Evolutionary conservation across 306 rosid genomes (phyloP), one percentile per base, ranked within the genome.

Genomic region (Malus orientalis): DNA sequence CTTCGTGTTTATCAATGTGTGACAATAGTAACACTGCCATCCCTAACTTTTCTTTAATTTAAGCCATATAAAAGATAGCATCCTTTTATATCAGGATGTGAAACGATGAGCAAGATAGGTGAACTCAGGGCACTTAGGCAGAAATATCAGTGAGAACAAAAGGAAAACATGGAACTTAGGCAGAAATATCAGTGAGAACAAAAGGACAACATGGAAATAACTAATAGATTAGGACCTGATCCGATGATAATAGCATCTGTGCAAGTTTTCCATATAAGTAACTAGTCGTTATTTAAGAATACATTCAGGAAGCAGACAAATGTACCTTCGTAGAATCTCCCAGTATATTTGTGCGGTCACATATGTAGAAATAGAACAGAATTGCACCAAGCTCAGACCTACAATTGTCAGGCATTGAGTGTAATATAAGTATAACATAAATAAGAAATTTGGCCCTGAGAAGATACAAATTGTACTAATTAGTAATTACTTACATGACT

Each of bases 381-480:
- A 92, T 89, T 73, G 89, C 81, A 78, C 99, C 99, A 84, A 96
- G 76, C 82, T 96, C 99, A 53, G 97, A 82, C 90, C 98, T 92
- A 47, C 61, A 85, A 7, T 74, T 20, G 61, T 74, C 64, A 68
- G 61, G 74, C 72, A 68, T 66, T 54, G 61, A 49, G 74, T 47
- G 75, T 58, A 67, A 47, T 77, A 81, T 73, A 40, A 74, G 59
- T 20, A 45, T 13, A 71, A n/a, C 61, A 64, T 80, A 36, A 49
- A 74, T 64, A 79, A 58, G 33, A 33, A 73, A 74, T 49, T 70
- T 55, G 49, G 44, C 16, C 60, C 22, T 30, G 38, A 79, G 47
- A 76, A 82, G 75, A 74, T 58, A 42, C 59, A 30, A 61, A 71
- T 49, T 15, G 55, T 49, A 49, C 8, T 1, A 69, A 58, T 32